Evolutionary conservation across 116 monocot species (phyloP).

Genomic region (Zostera marina): DNA sequence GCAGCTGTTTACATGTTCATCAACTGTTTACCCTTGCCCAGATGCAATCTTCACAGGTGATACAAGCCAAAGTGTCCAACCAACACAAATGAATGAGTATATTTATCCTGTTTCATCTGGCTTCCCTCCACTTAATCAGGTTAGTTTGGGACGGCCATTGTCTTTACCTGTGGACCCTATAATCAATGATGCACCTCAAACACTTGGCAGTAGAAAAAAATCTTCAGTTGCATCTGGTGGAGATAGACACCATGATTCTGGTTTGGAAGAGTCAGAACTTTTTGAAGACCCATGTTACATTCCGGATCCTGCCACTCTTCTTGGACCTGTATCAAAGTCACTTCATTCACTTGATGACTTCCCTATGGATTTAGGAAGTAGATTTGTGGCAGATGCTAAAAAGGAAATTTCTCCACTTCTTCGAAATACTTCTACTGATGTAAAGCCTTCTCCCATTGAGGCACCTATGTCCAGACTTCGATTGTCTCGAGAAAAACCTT

Average conservation of each 20-base stretch:
- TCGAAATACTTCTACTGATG: constrained; percentile 26
- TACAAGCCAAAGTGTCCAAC: not conserved
- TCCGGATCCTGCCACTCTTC: constrained; percentile 48
- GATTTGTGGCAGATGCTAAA: constrained; percentile 8
- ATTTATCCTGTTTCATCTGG: constrained; percentile 5
- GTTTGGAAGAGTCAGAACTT: constrained; percentile 39
- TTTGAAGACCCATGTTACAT: constrained; percentile 95
- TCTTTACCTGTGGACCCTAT: constrained; percentile 6
- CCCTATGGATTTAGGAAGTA: constrained; percentile 21
- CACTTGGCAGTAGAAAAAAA: constrained; percentile 10
- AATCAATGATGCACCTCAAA: constrained; percentile 6
- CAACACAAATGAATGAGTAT: constrained; percentile 12
- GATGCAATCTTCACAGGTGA: constrained; percentile 13
- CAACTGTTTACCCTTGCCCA: constrained; percentile 44
- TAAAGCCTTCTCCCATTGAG: constrained; percentile 75
- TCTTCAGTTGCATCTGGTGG: constrained; percentile 12
- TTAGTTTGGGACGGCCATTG: constrained; percentile 7
- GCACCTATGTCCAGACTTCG: constrained; percentile 47
- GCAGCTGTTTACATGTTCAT: constrained; percentile 62
- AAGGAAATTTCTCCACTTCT: constrained; percentile 16
- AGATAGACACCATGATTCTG: constrained; percentile 14
- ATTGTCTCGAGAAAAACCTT: constrained; percentile 24
- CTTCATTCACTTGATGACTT: constrained; percentile 35
- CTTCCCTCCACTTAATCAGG: constrained; percentile 22
- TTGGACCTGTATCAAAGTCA: constrained; percentile 58